Evolutionary conservation across 2,329 filamentous ascomycete species (phyloP).

Genomic region (Diaporthe destruens): DNA sequence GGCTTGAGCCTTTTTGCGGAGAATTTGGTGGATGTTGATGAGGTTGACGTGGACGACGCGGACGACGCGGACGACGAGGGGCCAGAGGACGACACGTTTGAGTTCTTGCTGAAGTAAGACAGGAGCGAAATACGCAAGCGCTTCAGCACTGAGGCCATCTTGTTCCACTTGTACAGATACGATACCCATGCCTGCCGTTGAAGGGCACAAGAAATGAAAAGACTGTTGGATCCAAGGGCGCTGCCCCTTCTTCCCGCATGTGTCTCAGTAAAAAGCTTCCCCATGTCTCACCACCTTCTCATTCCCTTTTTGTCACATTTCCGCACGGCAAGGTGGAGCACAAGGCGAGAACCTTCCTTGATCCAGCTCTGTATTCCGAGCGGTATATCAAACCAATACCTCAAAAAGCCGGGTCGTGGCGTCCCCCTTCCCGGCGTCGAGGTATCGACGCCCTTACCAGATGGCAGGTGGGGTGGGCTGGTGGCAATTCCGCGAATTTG

Average conservation of each 20-base stretch:
- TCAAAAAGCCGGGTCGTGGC: conserved; percentile 29
- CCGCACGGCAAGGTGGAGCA: conserved; percentile 82
- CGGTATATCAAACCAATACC: conserved; percentile 68
- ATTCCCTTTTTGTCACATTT: conserved; percentile 45
- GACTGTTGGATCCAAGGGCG: conserved; percentile 31
- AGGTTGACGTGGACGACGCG: conserved; percentile 32
- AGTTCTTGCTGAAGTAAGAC: conserved; percentile 31
- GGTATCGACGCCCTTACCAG: conserved; percentile 42
- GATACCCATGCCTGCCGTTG: conserved; percentile 35
- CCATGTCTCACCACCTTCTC: conserved; percentile 31
- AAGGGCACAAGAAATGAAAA: conserved; percentile 33
- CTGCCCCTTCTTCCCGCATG: conserved; percentile 17
- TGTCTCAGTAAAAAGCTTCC: conserved; percentile 36
- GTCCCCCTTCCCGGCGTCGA: conserved; percentile 32
- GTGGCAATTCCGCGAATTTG: conserved; percentile 53
- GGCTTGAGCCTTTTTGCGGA: background rate
- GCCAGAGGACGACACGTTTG: conserved; percentile 41
- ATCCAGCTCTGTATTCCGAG: conserved; percentile 80
- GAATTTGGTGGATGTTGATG: conserved; percentile 8
- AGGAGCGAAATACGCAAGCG: background rate
- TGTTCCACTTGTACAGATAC: conserved; percentile 36
- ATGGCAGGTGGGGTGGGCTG: conserved; percentile 49
- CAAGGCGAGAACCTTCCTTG: conserved; percentile 82
- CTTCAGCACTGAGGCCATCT: background rate
- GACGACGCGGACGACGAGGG: conserved; percentile 33